Percentiles rank a stretch among this genome's conserved stretches.
These are phyloP conservation scores for Grigorovia transvaalensis DNA, from an alignment of 805 yeast genomes.

Conservation along the genomic window DNA sequence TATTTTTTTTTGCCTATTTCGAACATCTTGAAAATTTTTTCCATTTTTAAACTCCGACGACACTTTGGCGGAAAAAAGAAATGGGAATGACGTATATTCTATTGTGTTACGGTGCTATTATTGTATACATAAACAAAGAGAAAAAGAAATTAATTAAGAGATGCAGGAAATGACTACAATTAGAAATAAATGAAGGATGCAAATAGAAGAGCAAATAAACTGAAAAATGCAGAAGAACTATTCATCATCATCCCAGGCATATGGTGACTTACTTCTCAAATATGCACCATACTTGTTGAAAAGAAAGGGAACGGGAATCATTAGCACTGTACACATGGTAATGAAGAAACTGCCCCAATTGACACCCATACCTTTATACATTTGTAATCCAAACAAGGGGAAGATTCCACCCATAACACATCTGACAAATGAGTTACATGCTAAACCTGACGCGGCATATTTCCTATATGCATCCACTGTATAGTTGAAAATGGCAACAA, in stretches of 20 bases:
- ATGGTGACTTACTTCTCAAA: constrained; percentile 37
- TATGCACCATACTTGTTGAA: constrained; percentile 40
- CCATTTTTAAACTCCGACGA: not conserved
- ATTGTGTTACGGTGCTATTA: not conserved
- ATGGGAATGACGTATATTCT: not conserved
- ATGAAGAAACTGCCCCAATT: constrained; percentile 49
- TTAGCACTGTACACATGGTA: constrained; percentile 38
- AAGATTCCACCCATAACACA: constrained; percentile 45
- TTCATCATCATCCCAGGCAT: constrained; percentile 32
- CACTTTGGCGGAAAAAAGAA: not conserved
- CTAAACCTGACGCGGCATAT: constrained; percentile 43
- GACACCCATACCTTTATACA: constrained; percentile 45
- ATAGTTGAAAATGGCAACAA: constrained; percentile 57
- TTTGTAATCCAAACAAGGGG: constrained; percentile 47
- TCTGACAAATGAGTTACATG: constrained; percentile 43
- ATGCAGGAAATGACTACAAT: not conserved
- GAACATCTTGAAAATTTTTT: no score
- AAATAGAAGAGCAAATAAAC: not conserved
- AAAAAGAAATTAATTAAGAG: no score
- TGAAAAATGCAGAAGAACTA: not conserved
- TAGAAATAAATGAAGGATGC: not conserved
- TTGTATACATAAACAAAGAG: no score
- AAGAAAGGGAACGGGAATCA: constrained; percentile 47
- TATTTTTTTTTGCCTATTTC: not conserved
- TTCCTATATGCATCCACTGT: constrained; percentile 52